These are phyloP conservation scores for Lolium perenne DNA, from an alignment of 176 grass and related monocot genomes.

Conservation along the genomic window DNA sequence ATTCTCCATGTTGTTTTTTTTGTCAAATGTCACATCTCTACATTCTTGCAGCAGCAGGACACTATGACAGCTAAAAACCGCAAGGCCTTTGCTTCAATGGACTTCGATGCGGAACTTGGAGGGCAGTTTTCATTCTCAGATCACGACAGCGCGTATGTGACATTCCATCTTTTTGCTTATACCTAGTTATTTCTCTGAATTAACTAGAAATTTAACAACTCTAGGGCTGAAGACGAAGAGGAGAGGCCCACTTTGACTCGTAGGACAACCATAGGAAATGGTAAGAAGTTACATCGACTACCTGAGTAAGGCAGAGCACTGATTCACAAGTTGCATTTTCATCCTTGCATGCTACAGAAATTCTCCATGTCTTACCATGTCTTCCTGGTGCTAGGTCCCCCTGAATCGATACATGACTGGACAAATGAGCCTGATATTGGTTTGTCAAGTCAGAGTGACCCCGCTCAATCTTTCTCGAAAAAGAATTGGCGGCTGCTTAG, in stretches of 20 bases:
- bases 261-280: conserved; percentile 79
- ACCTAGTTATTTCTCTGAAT: conserved; percentile 18
- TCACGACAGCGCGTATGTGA: conserved; percentile 70
- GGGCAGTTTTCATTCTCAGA: conserved; percentile 71
- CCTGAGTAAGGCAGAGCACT: conserved; percentile 23
- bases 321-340: conserved; percentile 1
- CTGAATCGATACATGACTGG: conserved; percentile 84
- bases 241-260: conserved; percentile 57
- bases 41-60: conserved; percentile 73
- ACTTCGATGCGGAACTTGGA: conserved; percentile 66
- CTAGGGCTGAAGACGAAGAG: conserved; percentile 85
- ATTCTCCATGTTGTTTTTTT: neutral
- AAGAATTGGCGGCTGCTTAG: conserved; percentile 91
- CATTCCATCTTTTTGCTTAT: conserved; percentile 27
- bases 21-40: conserved; percentile 2
- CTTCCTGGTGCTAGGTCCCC: conserved; percentile 65
- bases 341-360: conserved; percentile 16
- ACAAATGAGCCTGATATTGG: conserved; percentile 76
- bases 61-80: conserved; percentile 50
- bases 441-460: conserved; percentile 52
- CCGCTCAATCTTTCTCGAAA: conserved; percentile 64
- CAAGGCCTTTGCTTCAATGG: conserved; percentile 69
- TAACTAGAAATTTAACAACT: conserved; percentile 19
- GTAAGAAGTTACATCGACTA: conserved; percentile 43
- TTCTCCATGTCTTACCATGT: neutral